Evolutionary conservation across 768 basidiomycete genomes (phyloP), one percentile per base, ranked within the genome.

Genomic region (Tulasnella sp.): DNA sequence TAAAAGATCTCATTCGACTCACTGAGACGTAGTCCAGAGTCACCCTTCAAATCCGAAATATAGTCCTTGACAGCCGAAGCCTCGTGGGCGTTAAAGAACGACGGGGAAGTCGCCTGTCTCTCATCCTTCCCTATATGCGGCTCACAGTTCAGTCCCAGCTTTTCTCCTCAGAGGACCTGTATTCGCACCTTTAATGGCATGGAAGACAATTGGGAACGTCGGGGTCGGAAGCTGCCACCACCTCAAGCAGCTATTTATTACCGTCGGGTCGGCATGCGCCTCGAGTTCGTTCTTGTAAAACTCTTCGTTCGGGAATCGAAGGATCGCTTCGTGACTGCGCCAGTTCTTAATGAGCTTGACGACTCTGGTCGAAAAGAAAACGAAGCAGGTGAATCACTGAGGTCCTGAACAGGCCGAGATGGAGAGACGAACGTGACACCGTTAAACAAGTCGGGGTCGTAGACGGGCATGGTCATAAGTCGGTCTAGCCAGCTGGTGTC

Each of bases 341-440:
- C 87, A 90, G 81, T 89, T 89, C 81, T 88, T 88, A 45, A 88
- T 79, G 12, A 90, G 83, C 80, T 89, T 89, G n/a, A 88, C 87
- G 78, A 89, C 85, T 7, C 89, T 89, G 72, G 2, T 58, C 42
- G 17, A 14, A 77, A 64, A 22, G n/a, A 29, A 72, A 67, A 29
- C 64, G 40, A 45, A 14, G 6, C 0, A 58, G 19, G 36, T n/a
- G 15, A 39, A n/a, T 69, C 58, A 25, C 3, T 67, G 3, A 2
- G 29, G 29, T 15, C 19, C 40, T 68, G 58, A 38, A 74, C 17
- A 71, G 49, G n/a, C 3, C 11, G 5, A 38, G 6, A 68, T 12
- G 11, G 38, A 19, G 54, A 2, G 34, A 45, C 3, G 79, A 71
- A 85, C 85, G 83, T 83, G 6, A 80, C 76, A 1, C 82, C 84